Conservation (phyloP, 2,329 filamentous ascomycete genomes). For the Trichoderma asperellum region DNA sequence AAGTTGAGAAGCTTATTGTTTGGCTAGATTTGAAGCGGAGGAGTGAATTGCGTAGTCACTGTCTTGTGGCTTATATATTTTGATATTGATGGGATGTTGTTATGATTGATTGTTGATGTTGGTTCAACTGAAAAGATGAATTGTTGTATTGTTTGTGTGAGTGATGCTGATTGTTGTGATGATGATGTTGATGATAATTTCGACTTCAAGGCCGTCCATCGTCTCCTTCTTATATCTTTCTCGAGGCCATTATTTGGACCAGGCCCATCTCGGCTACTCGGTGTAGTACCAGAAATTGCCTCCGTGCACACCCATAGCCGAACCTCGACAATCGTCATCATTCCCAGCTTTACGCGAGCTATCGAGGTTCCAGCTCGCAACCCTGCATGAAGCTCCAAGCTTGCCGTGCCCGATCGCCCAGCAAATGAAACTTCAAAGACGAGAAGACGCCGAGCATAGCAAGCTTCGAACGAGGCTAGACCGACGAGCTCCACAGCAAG, state of each 20-base stretch:
- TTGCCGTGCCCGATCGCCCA: background rate
- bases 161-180: background rate
- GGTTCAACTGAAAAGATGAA: background rate
- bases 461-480: background rate
- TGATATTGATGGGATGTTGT: background rate
- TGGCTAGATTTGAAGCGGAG: background rate
- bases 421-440: background rate
- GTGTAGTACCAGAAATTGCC: background rate
- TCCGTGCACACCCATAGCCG: background rate
- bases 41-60: background rate
- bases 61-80: background rate
- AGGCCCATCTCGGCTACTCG: background rate
- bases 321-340: background rate
- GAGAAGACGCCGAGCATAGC: slow-evolving; percentile 2
- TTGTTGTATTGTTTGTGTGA: background rate
- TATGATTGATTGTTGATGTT: background rate
- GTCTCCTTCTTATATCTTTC: slow-evolving; percentile 13
- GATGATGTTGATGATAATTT: slow-evolving; percentile 14
- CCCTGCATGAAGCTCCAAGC: background rate
- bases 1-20: slow-evolving; percentile 13
- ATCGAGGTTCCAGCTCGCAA: background rate
- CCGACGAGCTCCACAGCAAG: background rate
- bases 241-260: background rate
- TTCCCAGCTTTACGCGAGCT: background rate
- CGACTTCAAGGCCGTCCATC: background rate